phyloP scores from a whole-genome alignment of 75 land plant species.

The Picea sitchensis region DNA sequence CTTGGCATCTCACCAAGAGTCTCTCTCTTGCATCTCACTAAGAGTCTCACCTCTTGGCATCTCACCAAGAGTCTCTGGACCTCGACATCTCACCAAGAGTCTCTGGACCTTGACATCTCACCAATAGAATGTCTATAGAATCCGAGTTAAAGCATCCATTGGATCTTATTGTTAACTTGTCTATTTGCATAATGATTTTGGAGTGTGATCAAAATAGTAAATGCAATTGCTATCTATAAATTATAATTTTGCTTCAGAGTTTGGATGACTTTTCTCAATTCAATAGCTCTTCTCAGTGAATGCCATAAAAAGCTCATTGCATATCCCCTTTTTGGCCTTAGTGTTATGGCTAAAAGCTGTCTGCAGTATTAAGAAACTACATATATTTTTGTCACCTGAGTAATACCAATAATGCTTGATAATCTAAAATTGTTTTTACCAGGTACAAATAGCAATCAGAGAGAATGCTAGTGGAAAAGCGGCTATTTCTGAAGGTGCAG shows the following conservation, averaged over 20 bases:
- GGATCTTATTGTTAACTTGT: not conserved
- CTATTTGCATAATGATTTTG: not conserved
- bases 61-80: no score
- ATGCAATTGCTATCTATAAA: not conserved
- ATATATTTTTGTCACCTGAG: not conserved
- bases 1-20: no score
- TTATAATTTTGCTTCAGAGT: not conserved
- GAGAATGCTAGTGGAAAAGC: slow-evolving; percentile 45
- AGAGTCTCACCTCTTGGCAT: no score
- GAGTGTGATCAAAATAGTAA: not conserved
- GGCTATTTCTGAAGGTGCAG: slow-evolving; percentile 82
- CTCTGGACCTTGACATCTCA: no score
- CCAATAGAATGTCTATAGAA: no score
- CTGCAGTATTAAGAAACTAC: not conserved
- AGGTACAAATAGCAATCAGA: slow-evolving; percentile 81
- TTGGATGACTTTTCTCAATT: not conserved
- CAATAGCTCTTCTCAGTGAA: not conserved
- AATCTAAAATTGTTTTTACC: slow-evolving; percentile 12
- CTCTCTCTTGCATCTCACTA: no score
- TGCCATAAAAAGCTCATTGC: not conserved
- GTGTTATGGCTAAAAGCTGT: not conserved
- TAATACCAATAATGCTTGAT: not conserved
- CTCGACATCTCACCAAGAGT: no score
- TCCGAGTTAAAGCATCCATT: no score
- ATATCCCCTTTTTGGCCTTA: not conserved